Evolutionary conservation across 2,329 filamentous ascomycete genomes (phyloP).

Genomic region (Ophioceras dolichostomum): DNA sequence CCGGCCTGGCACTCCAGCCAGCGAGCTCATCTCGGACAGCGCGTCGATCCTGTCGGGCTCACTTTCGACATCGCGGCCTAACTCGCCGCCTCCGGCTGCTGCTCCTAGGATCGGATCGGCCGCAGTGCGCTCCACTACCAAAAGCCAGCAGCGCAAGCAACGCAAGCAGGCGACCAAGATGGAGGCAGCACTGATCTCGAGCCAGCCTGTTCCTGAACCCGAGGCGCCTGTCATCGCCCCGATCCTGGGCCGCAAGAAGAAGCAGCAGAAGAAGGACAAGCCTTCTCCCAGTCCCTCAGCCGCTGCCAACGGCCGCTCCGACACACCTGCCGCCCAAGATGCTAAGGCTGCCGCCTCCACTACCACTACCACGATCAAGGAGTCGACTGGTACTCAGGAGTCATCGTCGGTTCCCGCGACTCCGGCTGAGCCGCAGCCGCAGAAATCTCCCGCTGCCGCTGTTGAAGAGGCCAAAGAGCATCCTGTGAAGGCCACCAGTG

Average conservation of each 20-base stretch:
- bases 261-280: slow-evolving; percentile 64
- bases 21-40: slow-evolving; percentile 65
- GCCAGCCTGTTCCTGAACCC: slow-evolving; percentile 34
- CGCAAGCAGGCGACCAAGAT: slow-evolving; percentile 56
- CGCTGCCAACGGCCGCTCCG: slow-evolving; percentile 10
- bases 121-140: slow-evolving; percentile 57
- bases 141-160: slow-evolving; percentile 69
- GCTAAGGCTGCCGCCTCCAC: too few relatives aligned
- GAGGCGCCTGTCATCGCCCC: slow-evolving; percentile 49
- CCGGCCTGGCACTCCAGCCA: slow-evolving; percentile 59
- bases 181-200: slow-evolving; percentile 35
- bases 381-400: too few relatives aligned
- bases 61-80: slow-evolving; percentile 54
- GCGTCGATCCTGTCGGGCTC: slow-evolving; percentile 64
- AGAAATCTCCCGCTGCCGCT: too few relatives aligned
- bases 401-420: too few relatives aligned
- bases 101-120: slow-evolving; percentile 51
- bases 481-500: too few relatives aligned
- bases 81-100: slow-evolving; percentile 47
- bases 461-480: not conserved
- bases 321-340: not conserved
- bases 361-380: too few relatives aligned
- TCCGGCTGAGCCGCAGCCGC: too few relatives aligned
- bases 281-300: slow-evolving; percentile 13
- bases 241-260: slow-evolving; percentile 71